A percentile compares a stretch with the other conserved stretches of the same genome.
These are phyloP conservation scores for Dittrichia graveolens DNA, from an alignment of 129 eudicot genomes.

Conservation along the genomic window DNA sequence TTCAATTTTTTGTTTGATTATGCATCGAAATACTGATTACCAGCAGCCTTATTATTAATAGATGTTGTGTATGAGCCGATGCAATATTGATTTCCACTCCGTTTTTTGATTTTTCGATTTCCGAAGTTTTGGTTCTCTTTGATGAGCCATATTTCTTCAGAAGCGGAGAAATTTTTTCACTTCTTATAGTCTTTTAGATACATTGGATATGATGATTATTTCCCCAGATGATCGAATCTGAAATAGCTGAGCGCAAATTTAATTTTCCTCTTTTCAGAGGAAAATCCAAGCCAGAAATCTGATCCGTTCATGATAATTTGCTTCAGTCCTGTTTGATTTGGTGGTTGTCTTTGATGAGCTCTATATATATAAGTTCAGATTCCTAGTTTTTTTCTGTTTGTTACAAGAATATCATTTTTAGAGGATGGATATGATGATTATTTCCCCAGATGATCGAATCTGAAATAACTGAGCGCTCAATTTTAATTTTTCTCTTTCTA, in stretches of 20 bases:
- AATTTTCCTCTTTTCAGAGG: neutral
- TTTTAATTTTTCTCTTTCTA: neutral
- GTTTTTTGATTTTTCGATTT: neutral
- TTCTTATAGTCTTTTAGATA: neutral
- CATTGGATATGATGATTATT: conserved; percentile 14
- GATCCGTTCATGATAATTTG: neutral
- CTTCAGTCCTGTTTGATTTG: no score
- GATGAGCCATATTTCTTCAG: neutral
- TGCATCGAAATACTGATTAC: conserved; percentile 33
- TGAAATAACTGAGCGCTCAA: conserved; percentile 17
- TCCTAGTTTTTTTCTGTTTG: neutral
- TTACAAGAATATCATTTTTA: neutral
- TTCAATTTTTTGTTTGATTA: neutral
- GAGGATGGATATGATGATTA: conserved; percentile 8
- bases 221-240: conserved; percentile 23
- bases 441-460: conserved; percentile 22
- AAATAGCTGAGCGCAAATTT: conserved; percentile 18
- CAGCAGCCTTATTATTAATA: neutral
- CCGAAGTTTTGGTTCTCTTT: neutral
- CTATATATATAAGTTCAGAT: neutral
- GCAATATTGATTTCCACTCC: conserved; percentile 10
- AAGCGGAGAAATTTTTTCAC: neutral
- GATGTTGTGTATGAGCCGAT: conserved; percentile 28
- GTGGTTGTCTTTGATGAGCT: neutral
- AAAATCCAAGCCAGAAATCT: conserved; percentile 19